A percentile compares a stretch with the other conserved stretches of the same genome.
Conservation (phyloP, 2,329 filamentous ascomycete genomes). For the Colletotrichum lentis region DNA sequence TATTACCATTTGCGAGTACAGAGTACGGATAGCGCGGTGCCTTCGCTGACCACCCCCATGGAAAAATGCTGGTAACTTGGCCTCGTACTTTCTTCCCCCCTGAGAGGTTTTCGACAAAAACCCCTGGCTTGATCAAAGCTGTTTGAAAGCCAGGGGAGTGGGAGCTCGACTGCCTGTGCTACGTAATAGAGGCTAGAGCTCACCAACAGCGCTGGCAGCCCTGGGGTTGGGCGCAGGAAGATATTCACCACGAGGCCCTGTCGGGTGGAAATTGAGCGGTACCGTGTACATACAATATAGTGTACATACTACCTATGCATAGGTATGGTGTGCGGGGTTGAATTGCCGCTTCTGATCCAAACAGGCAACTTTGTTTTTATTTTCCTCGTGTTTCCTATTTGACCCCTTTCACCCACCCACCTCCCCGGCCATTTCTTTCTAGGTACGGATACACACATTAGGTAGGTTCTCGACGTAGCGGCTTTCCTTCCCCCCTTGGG, state of each 20-base stretch:
- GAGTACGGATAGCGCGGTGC: too few species aligned
- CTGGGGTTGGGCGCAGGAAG: constrained; percentile 9
- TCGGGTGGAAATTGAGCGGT: constrained; percentile 16
- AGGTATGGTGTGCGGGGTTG: constrained; percentile 14
- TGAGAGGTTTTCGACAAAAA: neutral
- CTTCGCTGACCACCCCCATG: neutral
- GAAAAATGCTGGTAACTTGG: neutral
- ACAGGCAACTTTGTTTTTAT: constrained; percentile 22
- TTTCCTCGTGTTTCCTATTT: constrained; percentile 33
- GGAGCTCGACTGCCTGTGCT: neutral
- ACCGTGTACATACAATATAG: too few species aligned
- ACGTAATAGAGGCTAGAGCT: too few species aligned
- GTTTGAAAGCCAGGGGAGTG: neutral
- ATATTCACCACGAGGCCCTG: constrained; percentile 11
- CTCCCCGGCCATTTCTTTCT: constrained; percentile 1
- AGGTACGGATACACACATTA: too few species aligned
- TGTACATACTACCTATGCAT: too few species aligned
- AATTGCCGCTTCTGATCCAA: constrained; percentile 17
- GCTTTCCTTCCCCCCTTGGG: constrained; percentile 7
- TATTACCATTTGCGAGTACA: neutral
- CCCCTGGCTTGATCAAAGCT: neutral
- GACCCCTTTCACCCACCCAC: constrained; percentile 26
- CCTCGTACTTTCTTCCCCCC: neutral
- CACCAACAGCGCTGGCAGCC: neutral
- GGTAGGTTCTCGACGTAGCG: neutral